phyloP scores from a whole-genome alignment of 2,329 filamentous ascomycete genomes.

The Diaporthe sp. region DNA sequence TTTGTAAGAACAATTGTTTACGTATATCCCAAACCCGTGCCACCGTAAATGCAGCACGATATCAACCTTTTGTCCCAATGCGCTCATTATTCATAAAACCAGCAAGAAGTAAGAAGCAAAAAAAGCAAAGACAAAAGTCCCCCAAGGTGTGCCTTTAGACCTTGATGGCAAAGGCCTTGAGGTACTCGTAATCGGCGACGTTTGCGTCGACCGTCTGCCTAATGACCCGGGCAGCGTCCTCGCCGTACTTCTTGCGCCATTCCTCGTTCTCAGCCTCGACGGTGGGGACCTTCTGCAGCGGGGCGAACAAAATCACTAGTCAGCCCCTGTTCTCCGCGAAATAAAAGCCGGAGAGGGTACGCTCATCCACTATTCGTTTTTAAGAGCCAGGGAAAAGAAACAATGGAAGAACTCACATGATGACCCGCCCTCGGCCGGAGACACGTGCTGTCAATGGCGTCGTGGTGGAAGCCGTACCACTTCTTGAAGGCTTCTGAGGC shows the following conservation, averaged over 20 bases:
- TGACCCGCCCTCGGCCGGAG: conserved; percentile 79
- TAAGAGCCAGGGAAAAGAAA: not conserved
- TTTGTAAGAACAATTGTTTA: conserved; percentile 33
- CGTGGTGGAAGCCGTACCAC: conserved; percentile 97
- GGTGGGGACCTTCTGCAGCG: conserved; percentile 70
- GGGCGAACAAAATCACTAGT: conserved; percentile 3
- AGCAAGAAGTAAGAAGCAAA: not conserved
- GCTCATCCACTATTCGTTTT: not conserved
- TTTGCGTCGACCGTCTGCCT: conserved; percentile 80
- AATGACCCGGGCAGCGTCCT: conserved; percentile 78
- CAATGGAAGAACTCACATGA: conserved; percentile 61
- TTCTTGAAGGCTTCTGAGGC: conserved; percentile 89
- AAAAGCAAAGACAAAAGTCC: conserved; percentile 25
- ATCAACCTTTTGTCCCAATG: conserved; percentile 18
- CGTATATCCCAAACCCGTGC: conserved; percentile 18
- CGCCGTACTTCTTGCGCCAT: conserved; percentile 82
- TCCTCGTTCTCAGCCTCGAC: conserved; percentile 77
- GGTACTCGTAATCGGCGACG: conserved; percentile 81
- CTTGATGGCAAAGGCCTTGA: conserved; percentile 82
- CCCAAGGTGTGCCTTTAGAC: conserved; percentile 55
- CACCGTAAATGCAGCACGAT: conserved; percentile 11
- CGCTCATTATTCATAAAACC: conserved; percentile 27
- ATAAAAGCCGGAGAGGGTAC: not conserved
- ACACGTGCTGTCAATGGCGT: conserved; percentile 86
- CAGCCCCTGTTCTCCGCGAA: not conserved